phyloP scores from a whole-genome alignment of 1,139 yeast genomes.

The Magnusiomyces suaveolens region DNA sequence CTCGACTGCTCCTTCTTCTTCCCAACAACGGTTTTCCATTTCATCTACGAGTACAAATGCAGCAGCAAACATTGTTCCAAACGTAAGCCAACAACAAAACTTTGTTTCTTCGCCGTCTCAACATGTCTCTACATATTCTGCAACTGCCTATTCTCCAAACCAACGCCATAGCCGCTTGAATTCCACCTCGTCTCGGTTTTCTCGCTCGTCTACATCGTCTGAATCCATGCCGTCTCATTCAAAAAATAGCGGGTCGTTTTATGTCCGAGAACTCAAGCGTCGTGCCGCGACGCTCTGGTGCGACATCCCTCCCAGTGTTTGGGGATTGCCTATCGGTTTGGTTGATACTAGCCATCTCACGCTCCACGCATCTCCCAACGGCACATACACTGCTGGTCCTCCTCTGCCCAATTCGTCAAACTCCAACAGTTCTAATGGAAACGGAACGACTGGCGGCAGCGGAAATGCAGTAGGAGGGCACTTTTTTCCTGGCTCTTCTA shows the following conservation, averaged over 20 bases:
- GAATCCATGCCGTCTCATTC: conserved; percentile 9
- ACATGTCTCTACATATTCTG: too few relatives aligned
- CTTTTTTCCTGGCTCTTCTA: too few relatives aligned
- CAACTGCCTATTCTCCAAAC: too few relatives aligned
- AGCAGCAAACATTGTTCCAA: neutral
- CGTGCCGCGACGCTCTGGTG: conserved; percentile 44
- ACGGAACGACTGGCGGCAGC: neutral
- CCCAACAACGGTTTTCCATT: conserved; percentile 2
- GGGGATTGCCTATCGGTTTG: conserved; percentile 62
- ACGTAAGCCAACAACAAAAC: neutral
- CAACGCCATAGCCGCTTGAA: conserved; percentile 4
- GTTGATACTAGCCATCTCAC: conserved; percentile 32
- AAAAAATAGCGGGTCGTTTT: conserved; percentile 35
- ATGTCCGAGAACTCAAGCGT: conserved; percentile 46
- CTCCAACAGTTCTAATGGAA: neutral
- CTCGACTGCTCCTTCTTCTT: conserved; percentile 1
- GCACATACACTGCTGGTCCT: neutral
- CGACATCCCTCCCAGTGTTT: conserved; percentile 45
- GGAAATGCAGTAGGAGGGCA: too few relatives aligned
- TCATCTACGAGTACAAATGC: neutral
- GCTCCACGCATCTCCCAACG: conserved; percentile 1
- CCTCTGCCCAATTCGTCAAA: neutral
- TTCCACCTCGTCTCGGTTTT: conserved; percentile 11
- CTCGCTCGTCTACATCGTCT: conserved; percentile 6
- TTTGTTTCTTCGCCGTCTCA: neutral